These are phyloP conservation scores for Fraxinus nigra DNA, from an alignment of 305 asterid species.

Conservation along the genomic window DNA sequence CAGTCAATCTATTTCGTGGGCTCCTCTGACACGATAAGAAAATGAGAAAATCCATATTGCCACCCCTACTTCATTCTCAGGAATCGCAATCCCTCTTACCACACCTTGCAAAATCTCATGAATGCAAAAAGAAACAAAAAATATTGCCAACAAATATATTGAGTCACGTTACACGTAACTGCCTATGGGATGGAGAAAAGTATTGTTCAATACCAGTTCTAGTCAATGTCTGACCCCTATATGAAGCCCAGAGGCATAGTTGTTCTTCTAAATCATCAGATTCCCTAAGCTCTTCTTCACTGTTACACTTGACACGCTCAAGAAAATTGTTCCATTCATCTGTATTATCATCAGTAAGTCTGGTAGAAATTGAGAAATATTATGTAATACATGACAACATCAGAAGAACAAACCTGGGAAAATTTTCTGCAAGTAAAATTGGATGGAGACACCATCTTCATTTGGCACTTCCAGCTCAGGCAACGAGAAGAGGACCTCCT, in stretches of 20 bases:
- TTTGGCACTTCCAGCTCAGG: conserved; percentile 82
- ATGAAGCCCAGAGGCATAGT: conserved; percentile 97
- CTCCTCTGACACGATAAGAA: neutral
- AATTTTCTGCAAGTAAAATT: conserved; percentile 92
- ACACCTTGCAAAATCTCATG: neutral
- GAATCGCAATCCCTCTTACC: neutral
- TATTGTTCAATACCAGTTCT: conserved; percentile 62
- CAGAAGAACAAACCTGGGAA: conserved; percentile 72
- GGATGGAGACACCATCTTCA: conserved; percentile 98
- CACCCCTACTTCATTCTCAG: conserved; percentile 1
- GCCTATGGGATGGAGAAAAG: neutral
- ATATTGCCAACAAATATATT: neutral
- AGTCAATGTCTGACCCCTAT: conserved; percentile 95
- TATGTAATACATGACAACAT: conserved; percentile 14
- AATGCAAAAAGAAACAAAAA: neutral
- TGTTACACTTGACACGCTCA: conserved; percentile 67
- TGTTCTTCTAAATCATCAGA: conserved; percentile 82
- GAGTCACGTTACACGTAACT: neutral
- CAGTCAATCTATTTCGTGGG: neutral
- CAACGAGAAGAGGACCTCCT: conserved; percentile 95
- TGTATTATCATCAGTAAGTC: conserved; percentile 31
- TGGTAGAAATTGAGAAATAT: conserved; percentile 14
- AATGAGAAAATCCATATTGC: conserved; percentile 6
- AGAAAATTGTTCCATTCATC: conserved; percentile 99
- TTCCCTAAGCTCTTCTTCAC: conserved; percentile 81